phyloP scores from a whole-genome alignment of 2,329 filamentous ascomycete genomes.

The Fulvia fulva region DNA sequence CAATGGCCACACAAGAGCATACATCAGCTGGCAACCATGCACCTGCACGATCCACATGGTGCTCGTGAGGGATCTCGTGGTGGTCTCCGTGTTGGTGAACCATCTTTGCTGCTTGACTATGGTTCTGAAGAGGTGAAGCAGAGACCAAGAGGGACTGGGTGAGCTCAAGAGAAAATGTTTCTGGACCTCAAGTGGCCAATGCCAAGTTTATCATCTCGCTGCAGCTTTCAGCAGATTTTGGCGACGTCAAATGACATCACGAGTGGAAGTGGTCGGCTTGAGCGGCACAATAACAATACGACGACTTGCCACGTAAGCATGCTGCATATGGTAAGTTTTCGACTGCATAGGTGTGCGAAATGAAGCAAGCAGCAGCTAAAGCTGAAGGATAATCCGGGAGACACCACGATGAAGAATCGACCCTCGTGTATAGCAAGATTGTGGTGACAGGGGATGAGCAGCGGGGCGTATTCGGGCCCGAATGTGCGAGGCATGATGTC shows the following conservation, averaged over 20 bases:
- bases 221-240: neutral
- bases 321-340: too few relatives aligned
- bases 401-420: too few relatives aligned
- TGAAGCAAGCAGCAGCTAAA: too few relatives aligned
- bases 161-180: neutral
- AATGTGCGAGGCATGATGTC: too few relatives aligned
- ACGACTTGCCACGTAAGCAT: too few relatives aligned
- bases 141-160: neutral
- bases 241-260: neutral
- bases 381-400: too few relatives aligned
- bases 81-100: conserved; percentile 38
- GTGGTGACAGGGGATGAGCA: too few relatives aligned
- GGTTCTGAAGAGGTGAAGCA: neutral
- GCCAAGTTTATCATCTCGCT: neutral
- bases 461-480: too few relatives aligned
- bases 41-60: conserved; percentile 48
- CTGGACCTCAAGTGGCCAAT: neutral
- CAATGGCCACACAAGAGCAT: neutral
- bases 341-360: too few relatives aligned
- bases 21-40: conserved; percentile 54
- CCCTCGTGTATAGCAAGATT: too few relatives aligned
- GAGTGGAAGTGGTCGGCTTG: neutral
- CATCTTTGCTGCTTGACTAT: conserved; percentile 17
- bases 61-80: conserved; percentile 49
- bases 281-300: too few relatives aligned